Conservation (phyloP, 345 rosid species). For the Pistacia atlantica region DNA sequence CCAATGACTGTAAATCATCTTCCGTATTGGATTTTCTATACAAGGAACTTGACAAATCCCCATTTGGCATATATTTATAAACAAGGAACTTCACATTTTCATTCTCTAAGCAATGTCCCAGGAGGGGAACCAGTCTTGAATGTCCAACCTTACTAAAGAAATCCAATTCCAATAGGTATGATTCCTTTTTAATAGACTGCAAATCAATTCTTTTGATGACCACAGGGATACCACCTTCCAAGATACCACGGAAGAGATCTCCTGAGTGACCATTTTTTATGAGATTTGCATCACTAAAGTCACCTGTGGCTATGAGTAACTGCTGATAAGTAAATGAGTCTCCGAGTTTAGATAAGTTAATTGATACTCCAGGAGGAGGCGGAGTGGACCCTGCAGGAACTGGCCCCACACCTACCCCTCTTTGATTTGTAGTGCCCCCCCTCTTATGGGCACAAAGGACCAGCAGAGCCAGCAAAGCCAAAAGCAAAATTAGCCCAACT, state of each 20-base stretch:
- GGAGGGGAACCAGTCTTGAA: constrained; percentile 76
- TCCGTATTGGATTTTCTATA: constrained; percentile 59
- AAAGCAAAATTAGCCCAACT: constrained; percentile 46
- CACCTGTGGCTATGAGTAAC: constrained; percentile 71
- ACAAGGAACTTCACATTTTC: constrained; percentile 82
- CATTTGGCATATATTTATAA: constrained; percentile 87
- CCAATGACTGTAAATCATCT: constrained; percentile 82
- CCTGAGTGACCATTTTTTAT: constrained; percentile 96
- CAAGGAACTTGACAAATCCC: constrained; percentile 80
- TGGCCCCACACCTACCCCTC: constrained; percentile 59
- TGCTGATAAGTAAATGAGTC: constrained; percentile 74
- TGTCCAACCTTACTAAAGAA: constrained; percentile 75
- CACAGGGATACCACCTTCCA: constrained; percentile 62
- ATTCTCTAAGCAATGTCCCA: constrained; percentile 85
- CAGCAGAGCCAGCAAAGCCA: constrained; percentile 44
- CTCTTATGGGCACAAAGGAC: constrained; percentile 46
- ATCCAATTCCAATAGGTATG: constrained; percentile 72
- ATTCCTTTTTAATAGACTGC: constrained; percentile 54
- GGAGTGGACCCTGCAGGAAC: constrained; percentile 48
- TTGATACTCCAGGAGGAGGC: constrained; percentile 47
- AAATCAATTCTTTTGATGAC: constrained; percentile 75
- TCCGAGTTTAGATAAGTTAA: constrained; percentile 71
- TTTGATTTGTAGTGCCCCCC: constrained; percentile 42
- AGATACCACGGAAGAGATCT: constrained; percentile 68
- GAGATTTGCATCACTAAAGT: constrained; percentile 68